Percentiles rank a stretch among this genome's conserved stretches.
Evolutionary conservation across 331 rosid species (phyloP).

Genomic region (Acacia concinna): DNA sequence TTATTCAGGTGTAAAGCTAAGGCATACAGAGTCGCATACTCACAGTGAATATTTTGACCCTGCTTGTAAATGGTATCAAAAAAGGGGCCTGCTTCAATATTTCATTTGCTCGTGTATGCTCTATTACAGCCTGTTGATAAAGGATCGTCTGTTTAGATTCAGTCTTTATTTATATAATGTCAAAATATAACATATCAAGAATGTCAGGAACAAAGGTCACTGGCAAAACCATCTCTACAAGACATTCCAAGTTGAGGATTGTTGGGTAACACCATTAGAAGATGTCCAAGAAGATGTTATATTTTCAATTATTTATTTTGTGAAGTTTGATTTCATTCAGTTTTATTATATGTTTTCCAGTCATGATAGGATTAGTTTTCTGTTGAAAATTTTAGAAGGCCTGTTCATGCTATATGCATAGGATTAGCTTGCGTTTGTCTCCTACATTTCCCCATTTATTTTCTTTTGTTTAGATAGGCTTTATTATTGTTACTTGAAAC

Average conservation of each 20-base stretch:
- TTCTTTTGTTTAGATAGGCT: background rate
- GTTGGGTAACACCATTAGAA: background rate
- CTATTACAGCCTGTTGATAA: slow-evolving; percentile 64
- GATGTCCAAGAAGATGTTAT: background rate
- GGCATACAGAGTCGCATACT: slow-evolving; percentile 35
- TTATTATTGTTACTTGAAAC: background rate
- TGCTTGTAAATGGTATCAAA: slow-evolving; percentile 93
- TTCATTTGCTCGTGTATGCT: slow-evolving; percentile 85
- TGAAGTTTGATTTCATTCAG: background rate
- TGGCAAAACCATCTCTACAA: background rate
- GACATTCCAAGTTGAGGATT: background rate
- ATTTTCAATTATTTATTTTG: background rate
- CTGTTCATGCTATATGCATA: background rate
- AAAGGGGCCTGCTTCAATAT: slow-evolving; percentile 92
- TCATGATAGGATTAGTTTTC: background rate
- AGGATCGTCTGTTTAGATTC: slow-evolving; percentile 22
- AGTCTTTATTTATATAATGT: background rate
- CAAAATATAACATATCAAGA: slow-evolving; percentile 18
- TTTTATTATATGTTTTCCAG: background rate
- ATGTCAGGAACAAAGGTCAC: background rate
- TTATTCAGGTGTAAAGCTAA: slow-evolving; percentile 16
- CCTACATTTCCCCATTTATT: background rate
- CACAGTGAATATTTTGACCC: slow-evolving; percentile 94
- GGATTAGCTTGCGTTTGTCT: background rate
- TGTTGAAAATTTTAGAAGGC: background rate